These are phyloP conservation scores for Trametes maxima DNA, from an alignment of 768 basidiomycete species.

Conservation along the genomic window DNA sequence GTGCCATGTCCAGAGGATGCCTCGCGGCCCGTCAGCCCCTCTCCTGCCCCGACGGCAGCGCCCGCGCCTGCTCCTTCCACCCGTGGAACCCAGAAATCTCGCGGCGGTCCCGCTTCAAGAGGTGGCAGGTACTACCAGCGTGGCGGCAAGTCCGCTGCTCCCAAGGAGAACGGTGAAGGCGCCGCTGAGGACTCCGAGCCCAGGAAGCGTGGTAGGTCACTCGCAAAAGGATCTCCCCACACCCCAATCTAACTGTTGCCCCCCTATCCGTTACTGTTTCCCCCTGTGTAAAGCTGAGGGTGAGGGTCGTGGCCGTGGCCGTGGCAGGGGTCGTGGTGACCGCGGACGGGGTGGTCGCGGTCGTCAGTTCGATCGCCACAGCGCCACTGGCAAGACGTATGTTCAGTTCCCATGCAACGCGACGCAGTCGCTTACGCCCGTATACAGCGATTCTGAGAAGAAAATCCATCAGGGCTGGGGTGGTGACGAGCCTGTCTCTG, in stretches of 20 bases:
- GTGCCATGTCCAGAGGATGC: slow-evolving; percentile 40
- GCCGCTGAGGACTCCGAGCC: slow-evolving; percentile 42
- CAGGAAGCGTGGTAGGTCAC: slow-evolving; percentile 28
- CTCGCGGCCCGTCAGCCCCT: slow-evolving; percentile 46
- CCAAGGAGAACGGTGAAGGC: slow-evolving; percentile 35
- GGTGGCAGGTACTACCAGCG: slow-evolving; percentile 72
- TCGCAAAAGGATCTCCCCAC: neutral
- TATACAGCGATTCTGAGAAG: slow-evolving; percentile 86
- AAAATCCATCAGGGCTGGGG: slow-evolving; percentile 96
- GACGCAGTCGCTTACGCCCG: neutral
- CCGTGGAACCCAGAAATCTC: slow-evolving; percentile 47
- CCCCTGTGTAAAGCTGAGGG: slow-evolving; percentile 38
- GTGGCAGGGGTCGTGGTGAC: slow-evolving; percentile 36
- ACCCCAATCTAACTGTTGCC: neutral
- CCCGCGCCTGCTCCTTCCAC: slow-evolving; percentile 37
- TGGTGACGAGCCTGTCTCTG: slow-evolving; percentile 82
- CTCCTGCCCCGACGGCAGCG: slow-evolving; percentile 33
- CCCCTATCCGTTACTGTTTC: neutral
- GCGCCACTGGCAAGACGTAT: slow-evolving; percentile 81
- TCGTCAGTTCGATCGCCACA: slow-evolving; percentile 84
- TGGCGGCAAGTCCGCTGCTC: slow-evolving; percentile 52
- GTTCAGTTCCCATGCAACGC: slow-evolving; percentile 31
- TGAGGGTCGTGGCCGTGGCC: slow-evolving; percentile 44
- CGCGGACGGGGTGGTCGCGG: slow-evolving; percentile 64
- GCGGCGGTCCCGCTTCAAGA: slow-evolving; percentile 62